Evolutionary conservation across 352 stramenopile species (phyloP), one percentile per base, ranked within the genome.

Genomic region (Phytophthora capsici): DNA sequence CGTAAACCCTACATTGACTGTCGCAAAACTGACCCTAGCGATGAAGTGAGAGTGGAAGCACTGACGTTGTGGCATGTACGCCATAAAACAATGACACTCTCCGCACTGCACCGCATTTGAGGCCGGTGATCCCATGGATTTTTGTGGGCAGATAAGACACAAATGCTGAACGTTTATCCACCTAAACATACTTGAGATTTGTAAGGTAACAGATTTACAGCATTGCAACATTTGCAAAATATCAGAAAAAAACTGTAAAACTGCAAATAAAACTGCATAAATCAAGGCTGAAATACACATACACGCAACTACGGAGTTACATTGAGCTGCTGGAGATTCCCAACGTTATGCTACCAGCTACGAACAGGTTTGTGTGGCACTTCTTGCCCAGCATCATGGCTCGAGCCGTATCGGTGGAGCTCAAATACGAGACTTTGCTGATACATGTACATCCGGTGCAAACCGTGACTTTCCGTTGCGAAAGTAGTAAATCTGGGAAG

Each of bases 381-480:
- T 9, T 16, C 53, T 66, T 51, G 22, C 14, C 34, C 5, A 66
- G 17, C 57, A 58, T 16, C 34, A 58, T 65, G 25, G 46, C 45
- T 8, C 56, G 36, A 13, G 37, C 57, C 4, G 26, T 32, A 22
- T 69, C 61, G 25, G 30, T 48, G 16, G 55, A 63, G 16, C 54
- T 62, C 22, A 63, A 6, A 30, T 13, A 28, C 23, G 14, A 44
- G 44, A 57, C 23, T 14, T 63, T 16, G 10, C 12, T 34, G 17
- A 75, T 57, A 45, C 65, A 77, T 10, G 71, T 57, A 45, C 65
- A 77, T 10, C 26, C n/a, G n/a, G 43, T 30, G 25, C 63, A 77
- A 49, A 77, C 63, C 25, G 52, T 59, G 26, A 74, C 53, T 45
- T 74, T 68, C 9, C 50, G 48, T 20, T 68, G 53, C 34, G 59